These are phyloP conservation scores for Backusella parvicylindrica DNA, from an alignment of 192 early-diverging fungal genomes.

Conservation along the genomic window DNA sequence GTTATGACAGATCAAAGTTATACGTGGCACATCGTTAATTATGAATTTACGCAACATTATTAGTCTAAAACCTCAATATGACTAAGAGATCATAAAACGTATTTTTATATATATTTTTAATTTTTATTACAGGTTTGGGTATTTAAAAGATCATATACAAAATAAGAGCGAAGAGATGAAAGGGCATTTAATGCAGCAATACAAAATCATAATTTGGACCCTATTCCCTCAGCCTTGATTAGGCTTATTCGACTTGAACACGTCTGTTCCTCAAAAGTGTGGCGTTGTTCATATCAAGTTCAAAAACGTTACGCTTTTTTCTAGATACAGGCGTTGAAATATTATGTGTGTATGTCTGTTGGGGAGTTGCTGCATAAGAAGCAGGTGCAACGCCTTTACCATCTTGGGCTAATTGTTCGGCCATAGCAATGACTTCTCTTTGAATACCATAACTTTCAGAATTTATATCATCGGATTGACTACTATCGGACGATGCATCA, in stretches of 20 bases:
- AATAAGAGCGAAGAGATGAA: background rate
- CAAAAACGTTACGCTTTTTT: slow-evolving; percentile 27
- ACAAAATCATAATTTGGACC: background rate
- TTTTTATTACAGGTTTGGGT: background rate
- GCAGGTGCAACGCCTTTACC: slow-evolving; percentile 20
- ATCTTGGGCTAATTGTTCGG: slow-evolving; percentile 16
- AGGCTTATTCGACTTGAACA: background rate
- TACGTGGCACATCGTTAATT: background rate
- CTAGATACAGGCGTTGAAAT: slow-evolving; percentile 5
- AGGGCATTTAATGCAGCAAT: background rate
- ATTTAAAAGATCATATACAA: background rate
- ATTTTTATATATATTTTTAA: background rate
- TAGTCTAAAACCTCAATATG: background rate
- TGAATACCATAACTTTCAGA: background rate
- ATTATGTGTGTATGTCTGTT: background rate
- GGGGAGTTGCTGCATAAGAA: background rate
- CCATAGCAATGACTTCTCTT: slow-evolving; percentile 20
- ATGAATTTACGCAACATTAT: background rate
- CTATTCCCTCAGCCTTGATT: background rate
- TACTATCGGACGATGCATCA: background rate
- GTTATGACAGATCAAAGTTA: background rate
- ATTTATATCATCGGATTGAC: background rate
- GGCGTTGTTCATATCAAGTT: slow-evolving; percentile 39
- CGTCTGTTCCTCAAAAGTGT: slow-evolving; percentile 43
- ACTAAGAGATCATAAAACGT: background rate